phyloP scores from a whole-genome alignment of 805 yeast species.

The Barnettozyma populi region DNA sequence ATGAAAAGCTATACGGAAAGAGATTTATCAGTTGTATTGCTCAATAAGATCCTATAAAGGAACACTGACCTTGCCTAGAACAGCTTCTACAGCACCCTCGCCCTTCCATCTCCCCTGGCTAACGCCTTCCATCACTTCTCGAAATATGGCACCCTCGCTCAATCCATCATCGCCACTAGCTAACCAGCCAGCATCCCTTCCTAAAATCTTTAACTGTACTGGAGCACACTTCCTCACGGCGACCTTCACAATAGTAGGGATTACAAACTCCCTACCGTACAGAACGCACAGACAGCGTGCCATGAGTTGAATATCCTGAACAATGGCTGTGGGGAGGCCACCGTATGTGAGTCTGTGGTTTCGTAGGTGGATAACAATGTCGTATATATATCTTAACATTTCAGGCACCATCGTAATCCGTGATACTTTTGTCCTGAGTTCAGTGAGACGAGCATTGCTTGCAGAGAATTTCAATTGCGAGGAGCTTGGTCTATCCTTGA shows the following conservation, averaged over 20 bases:
- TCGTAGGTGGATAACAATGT: conserved; percentile 46
- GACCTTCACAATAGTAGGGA: conserved; percentile 47
- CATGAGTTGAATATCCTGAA: conserved; percentile 37
- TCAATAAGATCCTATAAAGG: conserved; percentile 28
- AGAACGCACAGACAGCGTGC: conserved; percentile 38
- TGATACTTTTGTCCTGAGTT: conserved; percentile 4
- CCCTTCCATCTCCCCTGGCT: conserved; percentile 36
- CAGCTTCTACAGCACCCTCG: conserved; percentile 46
- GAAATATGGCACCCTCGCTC: conserved; percentile 27
- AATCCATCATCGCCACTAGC: conserved; percentile 15
- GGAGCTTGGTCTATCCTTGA: not conserved
- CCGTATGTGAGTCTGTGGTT: conserved; percentile 48
- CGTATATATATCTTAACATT: conserved; percentile 48
- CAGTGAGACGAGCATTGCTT: not conserved
- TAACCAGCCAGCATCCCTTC: not conserved
- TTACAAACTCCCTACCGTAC: conserved; percentile 36
- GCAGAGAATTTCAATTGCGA: not conserved
- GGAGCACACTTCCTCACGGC: conserved; percentile 48
- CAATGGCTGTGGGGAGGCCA: conserved; percentile 46
- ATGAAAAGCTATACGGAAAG: too few relatives aligned
- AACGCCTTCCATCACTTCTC: conserved; percentile 37
- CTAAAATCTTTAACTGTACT: conserved; percentile 33
- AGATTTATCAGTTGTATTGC: too few relatives aligned
- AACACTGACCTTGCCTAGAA: conserved; percentile 43
- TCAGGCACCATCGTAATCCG: conserved; percentile 37